Evolutionary conservation across 2,329 filamentous ascomycete genomes (phyloP), one percentile per base, ranked within the genome.

Genomic region (Verticillium nonalfalfae): DNA sequence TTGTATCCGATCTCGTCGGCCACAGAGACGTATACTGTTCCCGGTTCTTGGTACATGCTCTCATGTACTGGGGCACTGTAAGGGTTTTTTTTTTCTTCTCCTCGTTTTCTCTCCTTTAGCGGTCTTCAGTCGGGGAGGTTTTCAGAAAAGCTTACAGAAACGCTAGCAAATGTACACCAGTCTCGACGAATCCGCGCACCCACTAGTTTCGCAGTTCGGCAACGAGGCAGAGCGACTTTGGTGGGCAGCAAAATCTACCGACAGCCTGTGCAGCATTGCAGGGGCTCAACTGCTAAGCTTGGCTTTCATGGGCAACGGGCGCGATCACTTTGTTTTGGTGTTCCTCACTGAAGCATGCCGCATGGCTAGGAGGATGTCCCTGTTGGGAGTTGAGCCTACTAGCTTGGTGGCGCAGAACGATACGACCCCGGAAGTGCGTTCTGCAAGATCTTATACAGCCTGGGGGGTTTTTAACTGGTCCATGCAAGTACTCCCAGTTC

Each of bases 381-480:
- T 77, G 26, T 73, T 75, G 38, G 68, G 70, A 0, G 56, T 63
- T 4, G 59, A 67, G 6, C 58, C 59, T 2, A 21, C 45, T 34
- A 33, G 2, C 55, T 59, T 39, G 39, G 50, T 14, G 21, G 7
- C 21, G 1, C 11, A 59, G n/a, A 45, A 65, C n/a, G 57, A 67
- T n/a, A 55, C 60, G 50, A 60, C 68, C 10, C 59, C 64, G 11
- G 68, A 70, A 0, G 60, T 45, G 15, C 45, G 10, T 3, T 38
- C 56, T 10, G 58, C 62, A n/a, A 39, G 13, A 10, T 62, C 62
- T 3, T 67, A 69, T 36, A 62, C 71, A 2, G 67, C 71, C 7
- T 74, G 71, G 72, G 71, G 69, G 2, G 60, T 65, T 3, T 77
- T 77, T 57, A 76, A 76, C 60, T 78, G 73, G 73, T 72, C 70